Percentiles rank a stretch among this genome's conserved stretches.
Evolutionary conservation across 306 rosid species (phyloP).

Genomic region (Pyrus pyrifolia): DNA sequence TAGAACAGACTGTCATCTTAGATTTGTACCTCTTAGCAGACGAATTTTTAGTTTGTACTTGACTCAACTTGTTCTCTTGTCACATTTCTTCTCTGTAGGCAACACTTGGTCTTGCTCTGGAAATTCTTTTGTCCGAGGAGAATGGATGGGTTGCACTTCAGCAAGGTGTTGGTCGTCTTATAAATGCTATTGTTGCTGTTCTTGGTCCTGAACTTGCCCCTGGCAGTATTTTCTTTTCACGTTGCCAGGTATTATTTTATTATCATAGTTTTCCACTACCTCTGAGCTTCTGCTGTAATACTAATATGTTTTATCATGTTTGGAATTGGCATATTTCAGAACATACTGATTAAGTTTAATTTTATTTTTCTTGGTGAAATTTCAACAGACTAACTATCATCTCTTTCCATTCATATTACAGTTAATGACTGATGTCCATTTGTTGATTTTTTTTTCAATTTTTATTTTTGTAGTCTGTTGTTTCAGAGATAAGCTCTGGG

Average conservation of each 20-base stretch:
- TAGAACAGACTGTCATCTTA: background rate
- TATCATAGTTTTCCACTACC: background rate
- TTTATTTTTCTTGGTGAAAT: background rate
- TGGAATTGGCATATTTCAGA: background rate
- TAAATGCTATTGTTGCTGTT: constrained; percentile 88
- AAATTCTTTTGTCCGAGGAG: constrained; percentile 87
- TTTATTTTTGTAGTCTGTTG: constrained; percentile 55
- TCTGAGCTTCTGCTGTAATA: background rate
- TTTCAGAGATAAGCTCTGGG: constrained; percentile 89
- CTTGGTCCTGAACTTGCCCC: constrained; percentile 98
- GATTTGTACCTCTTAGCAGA: background rate
- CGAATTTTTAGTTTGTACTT: constrained; percentile 18
- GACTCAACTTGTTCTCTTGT: constrained; percentile 7
- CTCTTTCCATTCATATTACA: background rate
- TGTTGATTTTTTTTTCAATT: constrained; percentile 8
- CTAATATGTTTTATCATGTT: background rate
- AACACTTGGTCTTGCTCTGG: constrained; percentile 93
- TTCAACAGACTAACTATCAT: background rate
- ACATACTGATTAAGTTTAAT: background rate
- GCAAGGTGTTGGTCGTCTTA: constrained; percentile 94
- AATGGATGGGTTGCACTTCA: constrained; percentile 85
- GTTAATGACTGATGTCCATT: background rate
- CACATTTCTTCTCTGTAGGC: constrained; percentile 40
- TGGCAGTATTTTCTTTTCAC: constrained; percentile 96
- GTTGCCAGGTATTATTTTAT: constrained; percentile 64